These are phyloP conservation scores for Russula virescens DNA, from an alignment of 768 basidiomycete species.

Conservation along the genomic window DNA sequence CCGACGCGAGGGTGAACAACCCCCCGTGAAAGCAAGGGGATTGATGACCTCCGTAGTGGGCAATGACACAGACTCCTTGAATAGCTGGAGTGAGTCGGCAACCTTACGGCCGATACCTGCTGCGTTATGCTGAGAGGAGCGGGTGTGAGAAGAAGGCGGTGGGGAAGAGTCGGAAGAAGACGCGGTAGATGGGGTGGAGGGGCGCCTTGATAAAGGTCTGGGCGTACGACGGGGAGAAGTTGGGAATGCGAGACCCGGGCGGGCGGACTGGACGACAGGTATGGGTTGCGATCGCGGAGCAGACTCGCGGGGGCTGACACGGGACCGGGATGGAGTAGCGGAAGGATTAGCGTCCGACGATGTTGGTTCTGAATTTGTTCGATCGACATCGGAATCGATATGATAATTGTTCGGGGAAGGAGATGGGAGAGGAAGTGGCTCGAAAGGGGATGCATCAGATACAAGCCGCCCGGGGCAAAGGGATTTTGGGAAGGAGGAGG, in stretches of 20 bases:
- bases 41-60: slow-evolving; percentile 32
- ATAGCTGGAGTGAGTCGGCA: slow-evolving; percentile 73
- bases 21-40: slow-evolving; percentile 30
- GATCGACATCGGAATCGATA: slow-evolving; percentile 18
- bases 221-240: slow-evolving; percentile 17
- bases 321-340: slow-evolving; percentile 15
- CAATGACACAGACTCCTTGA: slow-evolving; percentile 61
- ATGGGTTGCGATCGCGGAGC: slow-evolving; percentile 15
- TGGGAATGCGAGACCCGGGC: slow-evolving; percentile 9
- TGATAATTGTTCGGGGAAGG: slow-evolving; percentile 9
- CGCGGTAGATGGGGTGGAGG: slow-evolving; percentile 28
- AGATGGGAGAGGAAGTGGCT: slow-evolving; percentile 9
- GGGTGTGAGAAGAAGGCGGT: slow-evolving; percentile 33
- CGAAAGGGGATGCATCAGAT: slow-evolving; percentile 13
- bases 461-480: slow-evolving; percentile 1
- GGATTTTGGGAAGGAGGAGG: slow-evolving; percentile 1
- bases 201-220: slow-evolving; percentile 24
- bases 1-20: slow-evolving; percentile 29
- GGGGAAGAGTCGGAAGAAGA: slow-evolving; percentile 32
- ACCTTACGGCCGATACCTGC: slow-evolving; percentile 72
- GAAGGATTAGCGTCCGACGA: slow-evolving; percentile 12
- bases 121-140: slow-evolving; percentile 28
- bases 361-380: not conserved
- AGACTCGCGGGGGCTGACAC: slow-evolving; percentile 13
- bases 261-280: slow-evolving; percentile 9